These are phyloP conservation scores for Chlamydomonas schloesseri DNA, from an alignment of 139 green algal species.

Conservation along the genomic window DNA sequence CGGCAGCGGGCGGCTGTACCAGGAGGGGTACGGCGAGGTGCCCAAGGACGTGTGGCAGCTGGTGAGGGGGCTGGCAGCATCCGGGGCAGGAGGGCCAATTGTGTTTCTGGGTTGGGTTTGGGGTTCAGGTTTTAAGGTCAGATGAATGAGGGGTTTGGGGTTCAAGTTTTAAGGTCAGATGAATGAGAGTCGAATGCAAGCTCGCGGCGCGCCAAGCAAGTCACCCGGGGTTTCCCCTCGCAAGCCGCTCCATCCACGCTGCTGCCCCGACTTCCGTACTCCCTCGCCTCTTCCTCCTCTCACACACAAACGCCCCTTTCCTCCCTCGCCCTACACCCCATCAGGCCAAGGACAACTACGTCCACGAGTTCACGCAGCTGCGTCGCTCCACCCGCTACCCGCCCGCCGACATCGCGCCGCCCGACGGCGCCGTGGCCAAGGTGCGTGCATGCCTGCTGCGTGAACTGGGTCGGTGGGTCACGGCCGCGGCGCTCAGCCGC, in stretches of 20 bases:
- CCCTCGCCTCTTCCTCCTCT: no score
- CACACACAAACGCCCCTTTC: neutral
- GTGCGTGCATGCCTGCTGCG: neutral
- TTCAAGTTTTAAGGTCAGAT: no score
- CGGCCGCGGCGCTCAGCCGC: no score
- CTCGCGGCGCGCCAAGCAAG: no score
- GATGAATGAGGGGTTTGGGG: neutral
- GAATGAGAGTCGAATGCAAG: no score
- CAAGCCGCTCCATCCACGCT: no score
- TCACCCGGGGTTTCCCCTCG: no score
- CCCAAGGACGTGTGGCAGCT: conserved; percentile 74
- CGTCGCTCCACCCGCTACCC: conserved; percentile 76
- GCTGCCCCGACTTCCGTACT: no score
- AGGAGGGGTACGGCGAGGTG: conserved; percentile 85
- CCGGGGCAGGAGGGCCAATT: neutral
- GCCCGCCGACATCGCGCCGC: conserved; percentile 55
- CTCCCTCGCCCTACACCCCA: no score
- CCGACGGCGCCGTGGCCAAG: conserved; percentile 34
- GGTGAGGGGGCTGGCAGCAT: no score
- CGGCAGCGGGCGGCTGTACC: conserved; percentile 83
- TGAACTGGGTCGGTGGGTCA: neutral
- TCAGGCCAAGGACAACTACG: conserved; percentile 81
- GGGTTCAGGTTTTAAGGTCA: neutral
- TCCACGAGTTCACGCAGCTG: conserved; percentile 78
- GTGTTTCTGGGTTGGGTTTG: neutral